Evolutionary conservation across 129 eudicot genomes (phyloP).

Genomic region (Saposhnikovia divaricata): DNA sequence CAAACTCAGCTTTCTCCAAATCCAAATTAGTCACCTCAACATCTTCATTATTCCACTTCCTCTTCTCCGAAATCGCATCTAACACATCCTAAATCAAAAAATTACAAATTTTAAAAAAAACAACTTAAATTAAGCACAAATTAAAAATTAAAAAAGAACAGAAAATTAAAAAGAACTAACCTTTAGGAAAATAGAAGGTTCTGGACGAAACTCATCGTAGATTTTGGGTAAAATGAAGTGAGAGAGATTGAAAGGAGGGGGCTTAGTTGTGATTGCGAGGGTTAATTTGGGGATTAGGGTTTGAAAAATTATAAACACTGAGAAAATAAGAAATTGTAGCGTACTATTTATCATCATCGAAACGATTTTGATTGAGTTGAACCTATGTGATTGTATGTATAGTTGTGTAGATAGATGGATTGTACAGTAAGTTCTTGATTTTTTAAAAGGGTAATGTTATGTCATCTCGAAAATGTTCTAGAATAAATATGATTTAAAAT

Average conservation of each 20-base stretch:
- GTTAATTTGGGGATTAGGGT: conserved; percentile 11
- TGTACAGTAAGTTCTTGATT: background rate
- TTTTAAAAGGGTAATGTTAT: too few species aligned
- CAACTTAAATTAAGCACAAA: background rate
- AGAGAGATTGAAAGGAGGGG: conserved; percentile 49
- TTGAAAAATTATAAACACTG: conserved; percentile 11
- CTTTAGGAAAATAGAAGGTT: conserved; percentile 47
- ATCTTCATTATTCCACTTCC: conserved; percentile 36
- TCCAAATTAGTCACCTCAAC: conserved; percentile 56
- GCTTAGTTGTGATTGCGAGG: conserved; percentile 16
- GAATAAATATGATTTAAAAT: too few species aligned
- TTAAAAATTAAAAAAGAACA: background rate
- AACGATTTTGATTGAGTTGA: background rate
- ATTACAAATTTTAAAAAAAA: background rate
- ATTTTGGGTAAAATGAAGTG: conserved; percentile 57
- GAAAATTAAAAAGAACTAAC: conserved; percentile 1
- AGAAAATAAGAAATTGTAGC: conserved; percentile 13
- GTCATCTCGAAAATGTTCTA: too few species aligned
- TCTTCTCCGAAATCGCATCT: conserved; percentile 31
- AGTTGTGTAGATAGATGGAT: background rate
- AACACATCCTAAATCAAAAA: conserved; percentile 42
- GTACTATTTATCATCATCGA: background rate
- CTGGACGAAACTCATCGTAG: conserved; percentile 38
- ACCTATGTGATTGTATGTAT: background rate
- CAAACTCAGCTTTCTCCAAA: conserved; percentile 38